Conservation (phyloP, 257 asterid species). For the Mitragyna speciosa region DNA sequence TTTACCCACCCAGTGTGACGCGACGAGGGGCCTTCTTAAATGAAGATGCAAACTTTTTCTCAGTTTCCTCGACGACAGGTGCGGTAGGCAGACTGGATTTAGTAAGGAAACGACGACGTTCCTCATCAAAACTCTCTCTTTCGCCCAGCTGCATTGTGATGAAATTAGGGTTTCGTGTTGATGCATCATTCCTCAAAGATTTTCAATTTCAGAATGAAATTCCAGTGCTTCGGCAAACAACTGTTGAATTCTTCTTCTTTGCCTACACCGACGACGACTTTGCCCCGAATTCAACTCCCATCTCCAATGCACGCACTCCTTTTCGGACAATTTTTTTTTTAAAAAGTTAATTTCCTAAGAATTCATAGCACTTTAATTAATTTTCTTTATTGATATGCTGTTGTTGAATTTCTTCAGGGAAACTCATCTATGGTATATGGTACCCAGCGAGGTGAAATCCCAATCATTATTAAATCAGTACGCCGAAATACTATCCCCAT, state of each 20-base stretch:
- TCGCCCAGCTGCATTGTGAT: not conserved
- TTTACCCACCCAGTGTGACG: too few relatives aligned
- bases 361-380: not conserved
- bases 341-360: not conserved
- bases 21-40: too few relatives aligned
- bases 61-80: not conserved
- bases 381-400: not conserved
- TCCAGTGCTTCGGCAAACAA: constrained; percentile 38
- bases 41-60: not conserved
- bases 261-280: constrained; percentile 16
- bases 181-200: not conserved
- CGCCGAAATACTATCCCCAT: constrained; percentile 61
- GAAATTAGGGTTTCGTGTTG: not conserved
- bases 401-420: constrained; percentile 45
- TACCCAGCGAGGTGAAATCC: constrained; percentile 64
- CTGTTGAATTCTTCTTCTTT: constrained; percentile 30
- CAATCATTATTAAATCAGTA: constrained; percentile 57
- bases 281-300: constrained; percentile 54
- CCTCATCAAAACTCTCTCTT: not conserved
- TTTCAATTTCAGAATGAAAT: constrained; percentile 40
- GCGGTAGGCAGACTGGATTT: too few relatives aligned
- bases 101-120: not conserved
- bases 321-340: not conserved
- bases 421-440: constrained; percentile 80
- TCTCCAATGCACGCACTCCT: constrained; percentile 38